Evolutionary conservation across 2,329 filamentous ascomycete species (phyloP).

Genomic region (Cercospora berteroae): DNA sequence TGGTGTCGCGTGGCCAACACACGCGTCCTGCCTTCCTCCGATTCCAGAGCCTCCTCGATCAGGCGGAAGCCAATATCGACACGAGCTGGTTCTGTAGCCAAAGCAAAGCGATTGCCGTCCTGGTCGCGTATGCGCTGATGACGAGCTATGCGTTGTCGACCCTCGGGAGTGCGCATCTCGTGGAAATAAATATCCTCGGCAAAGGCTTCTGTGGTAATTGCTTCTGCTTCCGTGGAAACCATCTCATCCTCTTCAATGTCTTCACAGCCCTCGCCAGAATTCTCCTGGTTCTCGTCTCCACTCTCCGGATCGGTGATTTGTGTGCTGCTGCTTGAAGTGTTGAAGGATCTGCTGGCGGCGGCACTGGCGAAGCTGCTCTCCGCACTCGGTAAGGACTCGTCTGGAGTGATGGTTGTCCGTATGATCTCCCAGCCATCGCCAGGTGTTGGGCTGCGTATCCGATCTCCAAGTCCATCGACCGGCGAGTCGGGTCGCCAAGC

Average conservation of each 20-base stretch:
- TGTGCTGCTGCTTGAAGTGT: constrained; percentile 33
- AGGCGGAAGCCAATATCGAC: constrained; percentile 36
- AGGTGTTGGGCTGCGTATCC: constrained; percentile 75
- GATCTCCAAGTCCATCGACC: constrained; percentile 79
- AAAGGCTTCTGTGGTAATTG: constrained; percentile 28
- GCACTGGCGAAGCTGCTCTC: constrained; percentile 79
- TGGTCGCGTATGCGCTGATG: constrained; percentile 37
- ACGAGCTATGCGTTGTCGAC: constrained; percentile 28
- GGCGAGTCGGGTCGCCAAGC: constrained; percentile 33
- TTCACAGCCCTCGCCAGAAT: constrained; percentile 44
- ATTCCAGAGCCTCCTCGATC: constrained; percentile 34
- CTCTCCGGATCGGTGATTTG: constrained; percentile 37
- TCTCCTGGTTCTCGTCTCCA: constrained; percentile 37
- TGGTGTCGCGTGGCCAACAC: constrained; percentile 24
- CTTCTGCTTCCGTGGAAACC: constrained; percentile 33
- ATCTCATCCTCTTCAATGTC: constrained; percentile 40
- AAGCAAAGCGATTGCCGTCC: constrained; percentile 32
- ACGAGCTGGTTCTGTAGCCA: constrained; percentile 23
- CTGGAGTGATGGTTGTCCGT: constrained; percentile 74
- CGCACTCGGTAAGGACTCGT: constrained; percentile 74
- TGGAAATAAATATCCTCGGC: constrained; percentile 33
- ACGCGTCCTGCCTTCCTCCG: constrained; percentile 30
- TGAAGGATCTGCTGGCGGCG: constrained; percentile 53
- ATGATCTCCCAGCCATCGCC: constrained; percentile 73
- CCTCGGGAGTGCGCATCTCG: constrained; percentile 30